Evolutionary conservation across 2,329 filamentous ascomycete species (phyloP).

Genomic region (Curvularia verruculosa): DNA sequence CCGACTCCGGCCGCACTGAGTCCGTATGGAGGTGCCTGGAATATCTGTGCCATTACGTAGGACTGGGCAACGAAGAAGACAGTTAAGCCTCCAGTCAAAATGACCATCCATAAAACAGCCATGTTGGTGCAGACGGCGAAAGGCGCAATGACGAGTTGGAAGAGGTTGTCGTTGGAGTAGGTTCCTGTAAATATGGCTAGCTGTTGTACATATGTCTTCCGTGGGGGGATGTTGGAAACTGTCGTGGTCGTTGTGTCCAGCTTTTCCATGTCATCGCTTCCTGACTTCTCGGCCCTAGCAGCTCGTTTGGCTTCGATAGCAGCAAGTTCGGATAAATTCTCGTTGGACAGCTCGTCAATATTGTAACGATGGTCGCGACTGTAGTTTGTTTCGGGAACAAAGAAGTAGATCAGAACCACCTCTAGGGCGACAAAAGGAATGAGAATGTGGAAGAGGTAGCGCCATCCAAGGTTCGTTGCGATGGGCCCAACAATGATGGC

Average conservation of each 20-base stretch:
- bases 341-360: slow-evolving; percentile 39
- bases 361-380: slow-evolving; percentile 47
- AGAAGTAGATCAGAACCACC: slow-evolving; percentile 53
- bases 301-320: slow-evolving; percentile 21
- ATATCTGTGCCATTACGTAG: slow-evolving; percentile 55
- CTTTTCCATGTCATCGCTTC: slow-evolving; percentile 23
- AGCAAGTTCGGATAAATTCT: slow-evolving; percentile 37
- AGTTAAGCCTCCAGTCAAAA: slow-evolving; percentile 53
- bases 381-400: slow-evolving; percentile 61
- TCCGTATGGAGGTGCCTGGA: slow-evolving; percentile 56
- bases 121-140: slow-evolving; percentile 59
- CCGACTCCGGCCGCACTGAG: slow-evolving; percentile 52
- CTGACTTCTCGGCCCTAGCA: slow-evolving; percentile 10
- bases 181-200: slow-evolving; percentile 50
- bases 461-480: slow-evolving; percentile 44
- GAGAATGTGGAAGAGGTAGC: slow-evolving; percentile 55
- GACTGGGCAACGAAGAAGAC: slow-evolving; percentile 54
- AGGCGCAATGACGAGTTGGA: slow-evolving; percentile 52
- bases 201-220: slow-evolving; percentile 48
- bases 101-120: slow-evolving; percentile 58
- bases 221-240: slow-evolving; percentile 25
- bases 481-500: slow-evolving; percentile 48
- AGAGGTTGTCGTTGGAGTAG: slow-evolving; percentile 47
- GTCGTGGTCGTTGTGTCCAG: slow-evolving; percentile 30
- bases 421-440: slow-evolving; percentile 55